A percentile compares a stretch with the other conserved stretches of the same genome.
phyloP scores from a whole-genome alignment of 495 filamentous ascomycete genomes.

The Trichoderma asperelloides region DNA sequence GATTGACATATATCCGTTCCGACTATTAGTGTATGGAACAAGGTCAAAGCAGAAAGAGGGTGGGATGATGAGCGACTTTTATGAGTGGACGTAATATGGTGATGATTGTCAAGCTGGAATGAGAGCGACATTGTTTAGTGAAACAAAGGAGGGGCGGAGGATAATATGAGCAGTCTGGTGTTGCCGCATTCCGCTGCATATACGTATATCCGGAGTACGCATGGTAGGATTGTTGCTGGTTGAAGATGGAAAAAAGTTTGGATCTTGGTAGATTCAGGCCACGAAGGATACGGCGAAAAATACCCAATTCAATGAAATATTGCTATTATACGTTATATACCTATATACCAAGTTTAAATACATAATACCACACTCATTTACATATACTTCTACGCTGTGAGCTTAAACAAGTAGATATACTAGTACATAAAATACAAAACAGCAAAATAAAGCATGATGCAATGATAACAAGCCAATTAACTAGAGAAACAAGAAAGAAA shows the following conservation, averaged over 20 bases:
- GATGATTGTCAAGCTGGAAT: background rate
- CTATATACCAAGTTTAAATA: background rate
- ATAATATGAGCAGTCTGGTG: background rate
- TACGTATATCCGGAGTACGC: background rate
- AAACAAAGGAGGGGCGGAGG: background rate
- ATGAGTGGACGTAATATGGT: background rate
- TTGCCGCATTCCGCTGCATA: background rate
- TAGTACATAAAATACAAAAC: background rate
- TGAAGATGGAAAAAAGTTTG: background rate
- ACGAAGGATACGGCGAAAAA: background rate
- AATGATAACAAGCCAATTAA: background rate
- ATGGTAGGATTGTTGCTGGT: too few species aligned
- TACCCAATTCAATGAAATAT: background rate
- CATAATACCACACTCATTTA: conserved; percentile 4
- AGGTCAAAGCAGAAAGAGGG: background rate
- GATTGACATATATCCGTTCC: background rate
- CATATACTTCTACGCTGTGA: background rate
- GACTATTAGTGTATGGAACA: background rate
- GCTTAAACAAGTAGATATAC: background rate
- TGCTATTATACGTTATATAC: background rate
- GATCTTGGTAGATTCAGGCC: conserved; percentile 1
- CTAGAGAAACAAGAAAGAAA: background rate
- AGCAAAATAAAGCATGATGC: background rate
- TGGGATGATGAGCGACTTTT: background rate
- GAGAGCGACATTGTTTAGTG: background rate